Evolutionary conservation across 768 basidiomycete genomes (phyloP), one percentile per base, ranked within the genome.

Genomic region (Mycena chlorophos): DNA sequence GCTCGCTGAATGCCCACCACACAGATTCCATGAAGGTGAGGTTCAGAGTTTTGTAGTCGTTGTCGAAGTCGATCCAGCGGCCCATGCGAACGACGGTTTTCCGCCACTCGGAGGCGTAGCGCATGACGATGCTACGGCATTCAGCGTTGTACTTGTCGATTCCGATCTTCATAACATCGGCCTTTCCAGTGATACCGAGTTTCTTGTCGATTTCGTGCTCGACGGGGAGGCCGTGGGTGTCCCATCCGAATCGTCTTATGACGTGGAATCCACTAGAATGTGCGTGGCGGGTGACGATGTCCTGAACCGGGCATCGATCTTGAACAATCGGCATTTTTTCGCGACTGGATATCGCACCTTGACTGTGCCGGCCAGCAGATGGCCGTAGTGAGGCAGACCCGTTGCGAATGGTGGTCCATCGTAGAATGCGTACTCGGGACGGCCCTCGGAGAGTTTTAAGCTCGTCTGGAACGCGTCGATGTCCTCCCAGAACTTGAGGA

Each of bases 121-220:
- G 83, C 95, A 99, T 98, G 65, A 98, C 96, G 69, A 98, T 98
- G 57, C 85, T 84, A 29, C 96, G 85, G 68, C 97, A 99, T 70
- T 98, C 94, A 4, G 84, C 93, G 71, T 99, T 99, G 81, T 99
- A 99, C 65, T 89, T 90, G 74, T 89, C 92, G 72, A 99, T 96
- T 14, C 97, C 97, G 87, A 99, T 89, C 28, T 79, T 81, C 74
- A 98, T 79, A 39, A 99, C 97, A 69, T 99, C 97, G 43, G 85
- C 91, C 68, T 90, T 91, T 23, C 93, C 86, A 28, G 88, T 94
- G 77, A 98, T 97, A 37, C 85, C 85, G 43, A 98, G 80, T 65
- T 83, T 88, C 78, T 98, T 98, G 81, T 99, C 97, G 76, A 99
- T 99, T 77, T 97, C 93, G 76, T 98, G 95, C 72, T 99, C 97